Evolutionary conservation across 176 grass and related monocot species (phyloP).

Genomic region (Dendrocalamus sinicus): DNA sequence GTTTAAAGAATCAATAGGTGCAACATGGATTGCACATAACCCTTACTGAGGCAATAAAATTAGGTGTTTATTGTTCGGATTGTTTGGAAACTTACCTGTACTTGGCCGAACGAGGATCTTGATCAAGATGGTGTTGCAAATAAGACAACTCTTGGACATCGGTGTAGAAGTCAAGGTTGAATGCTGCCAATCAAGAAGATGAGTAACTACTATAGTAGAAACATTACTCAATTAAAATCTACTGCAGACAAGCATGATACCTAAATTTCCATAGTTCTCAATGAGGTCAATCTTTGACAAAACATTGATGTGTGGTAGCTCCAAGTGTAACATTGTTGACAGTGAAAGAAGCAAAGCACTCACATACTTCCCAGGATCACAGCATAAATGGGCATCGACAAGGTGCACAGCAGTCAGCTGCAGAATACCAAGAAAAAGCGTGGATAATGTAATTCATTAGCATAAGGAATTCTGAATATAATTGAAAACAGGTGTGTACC

Average conservation of each 20-base stretch:
- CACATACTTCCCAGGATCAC: conserved; percentile 98
- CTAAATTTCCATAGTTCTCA: conserved; percentile 87
- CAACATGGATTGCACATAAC: neutral
- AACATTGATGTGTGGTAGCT: conserved; percentile 92
- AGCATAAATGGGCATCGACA: conserved; percentile 92
- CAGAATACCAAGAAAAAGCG: conserved; percentile 32
- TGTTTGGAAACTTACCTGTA: conserved; percentile 60
- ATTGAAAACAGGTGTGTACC: conserved; percentile 50
- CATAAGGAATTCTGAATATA: neutral
- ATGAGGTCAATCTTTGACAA: conserved; percentile 98
- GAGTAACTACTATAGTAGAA: conserved; percentile 22
- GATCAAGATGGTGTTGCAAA: conserved; percentile 81
- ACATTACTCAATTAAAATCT: conserved; percentile 34
- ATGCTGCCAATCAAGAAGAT: conserved; percentile 63
- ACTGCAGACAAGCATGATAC: conserved; percentile 40
- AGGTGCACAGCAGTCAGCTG: conserved; percentile 87
- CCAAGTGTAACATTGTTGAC: conserved; percentile 90
- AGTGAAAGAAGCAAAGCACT: conserved; percentile 95
- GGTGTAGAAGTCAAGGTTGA: conserved; percentile 94
- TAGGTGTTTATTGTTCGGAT: neutral
- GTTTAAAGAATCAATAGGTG: neutral
- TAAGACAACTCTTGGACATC: conserved; percentile 95
- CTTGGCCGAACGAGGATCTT: conserved; percentile 91
- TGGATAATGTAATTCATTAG: conserved; percentile 20
- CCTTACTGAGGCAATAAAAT: neutral